These are phyloP conservation scores for Phytopythium sindhum DNA, from an alignment of 352 stramenopile genomes.

Conservation along the genomic window DNA sequence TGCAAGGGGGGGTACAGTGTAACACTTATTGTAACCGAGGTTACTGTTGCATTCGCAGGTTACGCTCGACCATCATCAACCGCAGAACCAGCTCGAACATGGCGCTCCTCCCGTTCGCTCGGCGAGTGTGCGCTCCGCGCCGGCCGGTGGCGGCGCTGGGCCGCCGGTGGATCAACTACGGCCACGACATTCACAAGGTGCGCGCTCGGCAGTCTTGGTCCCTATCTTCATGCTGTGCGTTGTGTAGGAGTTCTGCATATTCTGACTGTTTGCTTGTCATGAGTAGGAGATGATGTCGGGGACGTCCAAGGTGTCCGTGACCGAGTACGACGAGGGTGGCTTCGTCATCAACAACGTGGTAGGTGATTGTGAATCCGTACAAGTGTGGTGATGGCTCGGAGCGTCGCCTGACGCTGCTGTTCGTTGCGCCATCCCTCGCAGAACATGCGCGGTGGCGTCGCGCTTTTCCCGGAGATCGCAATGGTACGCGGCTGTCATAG, in stretches of 20 bases:
- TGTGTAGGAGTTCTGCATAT: background rate
- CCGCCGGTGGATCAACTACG: conserved; percentile 72
- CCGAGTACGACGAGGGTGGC: conserved; percentile 82
- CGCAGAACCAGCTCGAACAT: conserved; percentile 11
- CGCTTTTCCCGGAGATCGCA: conserved; percentile 64
- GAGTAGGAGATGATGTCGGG: conserved; percentile 80
- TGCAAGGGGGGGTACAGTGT: conserved; percentile 10
- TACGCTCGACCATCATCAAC: background rate
- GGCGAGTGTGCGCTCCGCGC: conserved; percentile 14
- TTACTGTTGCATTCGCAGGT: background rate
- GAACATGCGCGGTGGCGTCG: conserved; percentile 81
- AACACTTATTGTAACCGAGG: background rate
- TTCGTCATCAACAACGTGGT: conserved; percentile 84
- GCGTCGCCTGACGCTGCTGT: background rate
- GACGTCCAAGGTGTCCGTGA: conserved; percentile 73
- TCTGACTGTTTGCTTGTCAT: background rate
- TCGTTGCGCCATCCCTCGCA: conserved; percentile 8
- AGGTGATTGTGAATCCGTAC: conserved; percentile 2
- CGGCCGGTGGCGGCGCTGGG: conserved; percentile 15
- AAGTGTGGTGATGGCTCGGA: background rate
- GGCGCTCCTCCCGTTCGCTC: conserved; percentile 26
- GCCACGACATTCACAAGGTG: conserved; percentile 82
- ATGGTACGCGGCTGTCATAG: conserved; percentile 35
- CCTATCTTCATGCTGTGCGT: background rate
- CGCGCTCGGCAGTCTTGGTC: background rate